These are phyloP conservation scores for Vitis hybrid DNA, from an alignment of 177 flowering plant species.

Conservation along the genomic window DNA sequence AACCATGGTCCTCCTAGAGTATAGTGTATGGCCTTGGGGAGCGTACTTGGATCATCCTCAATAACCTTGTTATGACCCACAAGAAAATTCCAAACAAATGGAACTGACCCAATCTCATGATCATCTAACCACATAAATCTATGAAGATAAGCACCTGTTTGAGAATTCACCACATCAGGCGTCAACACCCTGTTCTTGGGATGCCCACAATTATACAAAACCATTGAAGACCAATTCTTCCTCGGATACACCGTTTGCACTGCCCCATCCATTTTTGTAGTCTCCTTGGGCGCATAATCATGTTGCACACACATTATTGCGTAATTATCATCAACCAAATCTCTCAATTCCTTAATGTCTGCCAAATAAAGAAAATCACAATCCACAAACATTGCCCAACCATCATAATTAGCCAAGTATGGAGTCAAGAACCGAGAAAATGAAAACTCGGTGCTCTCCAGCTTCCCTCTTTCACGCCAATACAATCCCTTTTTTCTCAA, in stretches of 20 bases:
- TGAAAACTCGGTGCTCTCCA: constrained; percentile 97
- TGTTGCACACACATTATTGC: constrained; percentile 98
- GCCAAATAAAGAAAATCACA: constrained; percentile 85
- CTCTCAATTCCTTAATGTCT: constrained; percentile 73
- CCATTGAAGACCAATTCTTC: constrained; percentile 99
- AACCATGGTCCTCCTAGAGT: constrained; percentile 98
- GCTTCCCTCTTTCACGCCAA: constrained; percentile 73
- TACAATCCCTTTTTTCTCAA: constrained; percentile 62
- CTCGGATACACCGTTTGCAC: constrained; percentile 88
- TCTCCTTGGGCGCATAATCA: constrained; percentile 88
- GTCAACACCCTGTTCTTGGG: constrained; percentile 72
- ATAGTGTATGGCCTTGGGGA: constrained; percentile 86
- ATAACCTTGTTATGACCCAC: constrained; percentile 86
- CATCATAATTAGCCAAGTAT: constrained; percentile 57
- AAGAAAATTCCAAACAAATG: constrained; percentile 91
- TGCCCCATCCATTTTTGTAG: constrained; percentile 91
- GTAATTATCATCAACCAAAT: constrained; percentile 68
- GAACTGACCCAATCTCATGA: constrained; percentile 78
- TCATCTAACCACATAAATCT: constrained; percentile 94
- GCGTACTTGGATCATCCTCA: constrained; percentile 51
- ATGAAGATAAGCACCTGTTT: constrained; percentile 88
- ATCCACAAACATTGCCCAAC: constrained; percentile 96
- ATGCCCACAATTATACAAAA: constrained; percentile 89
- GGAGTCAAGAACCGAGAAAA: constrained; percentile 88
- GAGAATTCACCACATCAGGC: constrained; percentile 72